phyloP scores from a whole-genome alignment of 176 grass and related monocot genomes.

The Sorghum bicolor region Sorghum_bicolor_NCBIv3 NC_012878.2:51647001-51647500 shows the following conservation, averaged over 20 bases:
- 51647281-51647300: background rate
- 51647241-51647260: constrained; percentile 6
- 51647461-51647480: background rate
- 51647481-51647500: background rate
- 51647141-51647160: constrained; percentile 33
- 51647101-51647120: constrained; percentile 43
- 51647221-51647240: background rate
- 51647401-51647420: background rate
- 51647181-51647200: background rate
- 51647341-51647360: background rate
- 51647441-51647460: background rate
- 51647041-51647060: constrained; percentile 98
- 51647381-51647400: background rate
- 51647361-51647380: background rate
- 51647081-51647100: constrained; percentile 68
- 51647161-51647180: constrained; percentile 14
- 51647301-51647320: background rate
- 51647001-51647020: constrained; percentile 91
- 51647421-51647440: background rate
- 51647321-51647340: background rate
- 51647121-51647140: constrained; percentile 45
- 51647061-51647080: constrained; percentile 91
- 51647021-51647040: constrained; percentile 85
- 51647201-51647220: constrained; percentile 4
- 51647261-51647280: background rate